These are phyloP conservation scores for Coemansia sp. DNA, from an alignment of 192 early-diverging fungal genomes.

Conservation along the genomic window DNA sequence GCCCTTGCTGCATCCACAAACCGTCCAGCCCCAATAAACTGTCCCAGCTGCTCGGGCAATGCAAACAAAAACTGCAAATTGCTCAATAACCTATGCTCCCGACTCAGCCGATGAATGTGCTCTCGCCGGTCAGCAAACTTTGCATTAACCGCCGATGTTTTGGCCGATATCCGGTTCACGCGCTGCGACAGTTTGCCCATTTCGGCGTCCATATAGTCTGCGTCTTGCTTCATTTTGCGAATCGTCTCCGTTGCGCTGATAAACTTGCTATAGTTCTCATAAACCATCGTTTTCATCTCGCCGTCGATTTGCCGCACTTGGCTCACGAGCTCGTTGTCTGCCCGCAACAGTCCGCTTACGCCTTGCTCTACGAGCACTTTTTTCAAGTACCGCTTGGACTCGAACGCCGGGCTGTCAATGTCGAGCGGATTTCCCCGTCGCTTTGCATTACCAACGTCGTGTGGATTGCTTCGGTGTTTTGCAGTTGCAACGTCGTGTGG, in stretches of 20 bases:
- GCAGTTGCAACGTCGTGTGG: neutral
- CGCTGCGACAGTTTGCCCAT: constrained; percentile 72
- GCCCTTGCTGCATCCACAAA: constrained; percentile 76
- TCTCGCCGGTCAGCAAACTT: constrained; percentile 67
- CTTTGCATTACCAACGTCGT: constrained; percentile 15
- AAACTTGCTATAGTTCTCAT: constrained; percentile 98
- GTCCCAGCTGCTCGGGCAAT: constrained; percentile 71
- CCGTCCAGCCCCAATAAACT: constrained; percentile 57
- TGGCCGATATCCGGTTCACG: constrained; percentile 63
- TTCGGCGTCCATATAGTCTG: constrained; percentile 82
- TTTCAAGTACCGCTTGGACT: constrained; percentile 76
- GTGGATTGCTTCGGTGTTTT: constrained; percentile 15
- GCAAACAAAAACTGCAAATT: constrained; percentile 89
- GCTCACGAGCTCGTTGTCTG: constrained; percentile 53
- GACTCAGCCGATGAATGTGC: constrained; percentile 71
- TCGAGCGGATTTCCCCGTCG: constrained; percentile 55
- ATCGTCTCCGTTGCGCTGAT: constrained; percentile 94
- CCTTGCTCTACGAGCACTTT: constrained; percentile 68
- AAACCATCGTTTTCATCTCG: constrained; percentile 96
- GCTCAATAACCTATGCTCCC: constrained; percentile 69
- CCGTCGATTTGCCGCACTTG: constrained; percentile 89
- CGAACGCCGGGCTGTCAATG: constrained; percentile 71
- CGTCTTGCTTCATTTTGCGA: constrained; percentile 79
- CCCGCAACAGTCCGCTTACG: constrained; percentile 67
- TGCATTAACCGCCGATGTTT: constrained; percentile 56